Percentiles rank a stretch among this genome's conserved stretches.
These are phyloP conservation scores for Phytophthora ohioensis DNA, from an alignment of 352 stramenopile genomes.

Conservation along the genomic window DNA sequence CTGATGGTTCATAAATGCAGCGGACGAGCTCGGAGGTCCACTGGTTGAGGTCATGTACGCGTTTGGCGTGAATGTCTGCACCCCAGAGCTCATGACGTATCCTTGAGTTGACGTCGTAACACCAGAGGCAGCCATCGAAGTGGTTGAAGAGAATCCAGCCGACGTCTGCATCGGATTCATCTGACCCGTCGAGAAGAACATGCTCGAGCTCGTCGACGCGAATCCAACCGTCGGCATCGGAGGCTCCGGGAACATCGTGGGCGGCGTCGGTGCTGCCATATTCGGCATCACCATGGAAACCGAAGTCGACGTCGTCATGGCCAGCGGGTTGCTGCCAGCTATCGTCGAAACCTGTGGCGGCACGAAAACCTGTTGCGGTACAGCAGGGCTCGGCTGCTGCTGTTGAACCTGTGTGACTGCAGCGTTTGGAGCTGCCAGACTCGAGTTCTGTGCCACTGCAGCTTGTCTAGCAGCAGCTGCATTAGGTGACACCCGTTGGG, in stretches of 20 bases:
- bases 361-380: slow-evolving; percentile 20
- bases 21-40: slow-evolving; percentile 30
- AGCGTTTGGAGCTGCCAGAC: slow-evolving; percentile 4
- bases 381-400: slow-evolving; percentile 1
- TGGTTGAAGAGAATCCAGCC: slow-evolving; percentile 30
- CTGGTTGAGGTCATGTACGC: slow-evolving; percentile 48
- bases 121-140: slow-evolving; percentile 41
- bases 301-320: slow-evolving; percentile 25
- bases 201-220: slow-evolving; percentile 35
- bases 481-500: slow-evolving; percentile 13
- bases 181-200: slow-evolving; percentile 48
- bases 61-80: slow-evolving; percentile 47
- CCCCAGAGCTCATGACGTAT: slow-evolving; percentile 47
- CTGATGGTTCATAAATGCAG: slow-evolving; percentile 51
- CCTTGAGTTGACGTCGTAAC: slow-evolving; percentile 38
- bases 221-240: slow-evolving; percentile 45
- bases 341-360: slow-evolving; percentile 26
- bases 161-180: slow-evolving; percentile 40
- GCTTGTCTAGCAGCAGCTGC: slow-evolving; percentile 18
- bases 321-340: slow-evolving; percentile 17
- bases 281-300: slow-evolving; percentile 34
- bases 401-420: slow-evolving; percentile 9
- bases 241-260: slow-evolving; percentile 57
- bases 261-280: slow-evolving; percentile 26
- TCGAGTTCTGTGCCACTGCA: slow-evolving; percentile 8